Percentiles rank a stretch among this genome's conserved stretches.
Conservation (phyloP, 2,329 filamentous ascomycete genomes). For the Ophiostoma ulmi region DNA sequence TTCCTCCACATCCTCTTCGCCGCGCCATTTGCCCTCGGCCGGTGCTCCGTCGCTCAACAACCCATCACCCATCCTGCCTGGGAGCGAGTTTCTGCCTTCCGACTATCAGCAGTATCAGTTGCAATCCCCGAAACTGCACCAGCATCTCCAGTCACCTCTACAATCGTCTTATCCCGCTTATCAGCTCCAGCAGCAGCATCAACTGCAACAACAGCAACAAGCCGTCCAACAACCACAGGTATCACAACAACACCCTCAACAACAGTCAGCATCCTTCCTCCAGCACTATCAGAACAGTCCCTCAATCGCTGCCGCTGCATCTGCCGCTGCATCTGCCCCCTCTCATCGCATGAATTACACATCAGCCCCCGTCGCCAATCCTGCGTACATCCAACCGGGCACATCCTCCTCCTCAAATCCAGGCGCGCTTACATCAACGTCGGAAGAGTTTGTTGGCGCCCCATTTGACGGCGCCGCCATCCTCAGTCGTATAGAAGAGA, state of each 20-base stretch:
- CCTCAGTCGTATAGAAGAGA: conserved; percentile 55
- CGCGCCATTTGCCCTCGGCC: conserved; percentile 42
- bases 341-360: conserved; percentile 26
- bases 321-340: conserved; percentile 20
- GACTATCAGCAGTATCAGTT: conserved; percentile 33
- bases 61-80: conserved; percentile 44
- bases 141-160: conserved; percentile 8
- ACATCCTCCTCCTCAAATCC: conserved; percentile 25
- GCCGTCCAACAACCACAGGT: conserved; percentile 9
- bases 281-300: conserved; percentile 15
- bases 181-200: conserved; percentile 17
- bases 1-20: conserved; percentile 41
- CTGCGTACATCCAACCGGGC: not conserved
- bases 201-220: not conserved
- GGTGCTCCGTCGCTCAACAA: conserved; percentile 31
- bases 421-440: conserved; percentile 42
- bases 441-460: conserved; percentile 59
- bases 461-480: conserved; percentile 61
- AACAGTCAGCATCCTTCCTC: conserved; percentile 22
- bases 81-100: conserved; percentile 42
- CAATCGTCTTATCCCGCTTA: conserved; percentile 19
- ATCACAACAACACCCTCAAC: conserved; percentile 20
- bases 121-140: conserved; percentile 25
- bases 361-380: conserved; percentile 30
- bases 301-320: conserved; percentile 21